A percentile compares a stretch with the other conserved stretches of the same genome.
Evolutionary conservation across 2,329 filamentous ascomycete species (phyloP).

Genomic region (Emmonsia crescens): DNA sequence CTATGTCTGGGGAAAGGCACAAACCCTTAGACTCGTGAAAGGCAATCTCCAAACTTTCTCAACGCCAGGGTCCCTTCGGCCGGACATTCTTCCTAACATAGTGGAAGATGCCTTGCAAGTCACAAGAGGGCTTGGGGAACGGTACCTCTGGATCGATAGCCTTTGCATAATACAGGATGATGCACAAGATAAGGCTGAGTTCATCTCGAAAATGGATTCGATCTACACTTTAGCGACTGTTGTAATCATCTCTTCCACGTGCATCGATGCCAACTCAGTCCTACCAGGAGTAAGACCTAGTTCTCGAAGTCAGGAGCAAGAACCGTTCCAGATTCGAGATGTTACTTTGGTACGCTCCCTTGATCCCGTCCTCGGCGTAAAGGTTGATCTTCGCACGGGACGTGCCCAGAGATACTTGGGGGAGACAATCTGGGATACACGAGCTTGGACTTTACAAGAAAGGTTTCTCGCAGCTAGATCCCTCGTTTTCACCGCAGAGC

Average conservation of each 20-base stretch:
- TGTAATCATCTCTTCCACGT: slow-evolving; percentile 8
- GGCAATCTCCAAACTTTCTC: slow-evolving; percentile 5
- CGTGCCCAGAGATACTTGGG: background rate
- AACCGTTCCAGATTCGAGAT: slow-evolving; percentile 5
- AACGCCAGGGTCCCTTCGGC: slow-evolving; percentile 5
- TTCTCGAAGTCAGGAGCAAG: slow-evolving; percentile 3
- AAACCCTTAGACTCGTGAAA: slow-evolving; percentile 2
- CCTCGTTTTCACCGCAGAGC: background rate
- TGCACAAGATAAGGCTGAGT: background rate
- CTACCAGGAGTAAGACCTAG: slow-evolving; percentile 8
- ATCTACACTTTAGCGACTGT: slow-evolving; percentile 12
- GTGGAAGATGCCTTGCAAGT: background rate
- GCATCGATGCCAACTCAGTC: slow-evolving; percentile 8
- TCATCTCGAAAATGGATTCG: slow-evolving; percentile 14
- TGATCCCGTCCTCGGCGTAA: background rate
- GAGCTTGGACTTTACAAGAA: background rate
- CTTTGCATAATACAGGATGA: background rate
- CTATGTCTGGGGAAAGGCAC: slow-evolving; percentile 9
- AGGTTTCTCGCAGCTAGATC: background rate
- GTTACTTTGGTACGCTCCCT: background rate
- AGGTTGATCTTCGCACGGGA: background rate
- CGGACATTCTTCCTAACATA: background rate
- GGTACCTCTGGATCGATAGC: background rate
- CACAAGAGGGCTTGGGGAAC: background rate
- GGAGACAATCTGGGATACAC: background rate